Base-by-base conservation (phyloP, 352 stramenopile species). In the Pythium folliculosum region DNA sequence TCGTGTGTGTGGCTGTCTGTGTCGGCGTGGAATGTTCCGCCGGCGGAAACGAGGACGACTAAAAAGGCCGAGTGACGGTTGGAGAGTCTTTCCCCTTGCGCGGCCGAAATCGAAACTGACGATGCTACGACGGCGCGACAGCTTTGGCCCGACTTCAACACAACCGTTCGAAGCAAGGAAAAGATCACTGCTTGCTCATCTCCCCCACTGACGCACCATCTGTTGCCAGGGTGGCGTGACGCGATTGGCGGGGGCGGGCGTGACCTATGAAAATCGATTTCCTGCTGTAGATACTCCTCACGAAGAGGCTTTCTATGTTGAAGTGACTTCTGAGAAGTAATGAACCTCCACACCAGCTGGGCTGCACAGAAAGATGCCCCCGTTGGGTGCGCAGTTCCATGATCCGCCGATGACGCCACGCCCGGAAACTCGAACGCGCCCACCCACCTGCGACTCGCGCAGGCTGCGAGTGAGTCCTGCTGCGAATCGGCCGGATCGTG, bases 81-180 rank as follows among this genome's bases (percentile, higher is more conserved):
- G 27, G 32, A 43, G 37, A 47, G 40, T 47, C 40, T 38, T 55
- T 55, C 35, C 44, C 32, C 5, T 38, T 38, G 56, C 16, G 1
- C 9, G 5, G 12, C 8, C 25, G 30, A 67, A 67, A 55, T 60
- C 50, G 45, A 44, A 67, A 67, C 47, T 63, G 52, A 69, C 62
- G 40, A 61, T 32, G 49, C 5, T 6, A 35, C 59, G 59, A 66
- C 44, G 49, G n/a, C 8, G 35, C 47, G n/a, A n/a, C 5, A 17
- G 25, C 32, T 52, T 13, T 57, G 62, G 14, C 54, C 45, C 54
- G 62, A 69, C 62, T 69, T 69, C 62, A 69, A 69, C 45, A 62
- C 62, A 52, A 65, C 45, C 49, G 25, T 19, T 22, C 49, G 43
- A 58, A 58, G 30, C 51, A 22, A 47, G 35, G 45, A 27, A 63